Conservation (phyloP, 805 yeast genomes). For the Nakazawaea ernobii region DNA sequence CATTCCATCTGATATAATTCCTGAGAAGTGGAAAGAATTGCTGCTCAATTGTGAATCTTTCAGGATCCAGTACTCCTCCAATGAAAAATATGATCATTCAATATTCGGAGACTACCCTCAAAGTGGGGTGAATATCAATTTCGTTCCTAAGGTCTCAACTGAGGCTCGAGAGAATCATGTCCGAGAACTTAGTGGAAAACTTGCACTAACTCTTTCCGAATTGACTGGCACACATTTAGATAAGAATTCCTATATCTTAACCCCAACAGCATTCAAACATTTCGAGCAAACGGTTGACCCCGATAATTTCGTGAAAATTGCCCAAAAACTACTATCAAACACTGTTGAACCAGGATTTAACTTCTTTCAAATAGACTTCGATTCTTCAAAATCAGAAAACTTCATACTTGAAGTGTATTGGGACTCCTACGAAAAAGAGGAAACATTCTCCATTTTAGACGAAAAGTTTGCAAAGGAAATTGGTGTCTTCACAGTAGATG, state of each 20-base stretch:
- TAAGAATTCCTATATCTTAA: too few species aligned
- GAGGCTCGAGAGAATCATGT: background rate
- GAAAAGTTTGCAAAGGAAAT: conserved; percentile 1
- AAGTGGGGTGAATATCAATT: conserved; percentile 5
- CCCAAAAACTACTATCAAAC: background rate
- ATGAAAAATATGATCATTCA: conserved; percentile 3
- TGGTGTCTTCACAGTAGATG: conserved; percentile 7
- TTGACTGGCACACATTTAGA: background rate
- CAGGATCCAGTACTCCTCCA: background rate
- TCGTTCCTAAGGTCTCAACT: background rate
- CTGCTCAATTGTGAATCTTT: background rate
- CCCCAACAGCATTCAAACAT: too few species aligned
- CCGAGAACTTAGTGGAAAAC: background rate
- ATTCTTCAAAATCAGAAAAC: background rate
- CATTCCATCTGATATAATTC: background rate
- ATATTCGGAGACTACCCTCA: conserved; percentile 5
- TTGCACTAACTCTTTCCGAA: background rate
- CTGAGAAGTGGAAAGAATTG: background rate
- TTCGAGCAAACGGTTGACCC: too few species aligned
- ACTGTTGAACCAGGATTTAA: background rate
- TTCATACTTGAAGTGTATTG: conserved; percentile 5
- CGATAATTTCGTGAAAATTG: too few species aligned
- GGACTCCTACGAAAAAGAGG: background rate
- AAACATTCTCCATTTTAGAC: background rate
- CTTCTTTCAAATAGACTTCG: conserved; percentile 4